Evolutionary conservation across 441 rosid species (phyloP), one percentile per base, ranked within the genome.

Genomic region (Bocquillonia castaneifolia): DNA sequence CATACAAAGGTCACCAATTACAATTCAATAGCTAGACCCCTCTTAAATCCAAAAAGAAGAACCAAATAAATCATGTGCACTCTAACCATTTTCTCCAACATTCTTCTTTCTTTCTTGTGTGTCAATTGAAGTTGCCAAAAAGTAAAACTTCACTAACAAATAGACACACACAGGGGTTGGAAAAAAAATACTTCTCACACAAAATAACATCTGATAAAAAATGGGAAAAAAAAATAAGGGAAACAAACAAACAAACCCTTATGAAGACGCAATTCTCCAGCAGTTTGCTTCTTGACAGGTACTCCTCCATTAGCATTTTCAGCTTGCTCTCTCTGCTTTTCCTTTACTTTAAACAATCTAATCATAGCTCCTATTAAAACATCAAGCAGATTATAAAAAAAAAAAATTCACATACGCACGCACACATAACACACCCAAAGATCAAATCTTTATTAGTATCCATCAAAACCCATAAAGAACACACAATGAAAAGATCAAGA

Each of bases 211-310:
- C 25, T 60, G 31, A 40, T 20, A 39, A 10, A 50, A 50, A 20
- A 66, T 3, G 2, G 22, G 18, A 29, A 23, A 18, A 52, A 17
- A 20, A 10, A 28, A 12, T 3, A 20, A 66, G 4, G 2, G 22
- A n/a, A 40, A 23, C 10, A 37, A 47, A 37, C 25, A 60, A 26
- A 70, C 64, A 54, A 48, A 93, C 99, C 99, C 86, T 88, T 93
- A 65, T 88, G 86, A 73, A 93, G 91, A 77, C 97, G 99, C 77
- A 93, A 80, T 71, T 93, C 99, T 9, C 97, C 99, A 73, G 97
- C 93, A 68, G 82, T 78, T 85, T 89, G 96, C 80, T 85, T 93
- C 77, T 85, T 93, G 6, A 76, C 69, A 37, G 94, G 88, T 51
- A 73, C 72, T 55, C 88, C 88, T 56, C 91, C 97, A 20, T 63